Percentiles rank a stretch among this genome's conserved stretches.
Conservation (phyloP, 176 grass and related monocot genomes). For the Echinochloa phyllopogon region DNA sequence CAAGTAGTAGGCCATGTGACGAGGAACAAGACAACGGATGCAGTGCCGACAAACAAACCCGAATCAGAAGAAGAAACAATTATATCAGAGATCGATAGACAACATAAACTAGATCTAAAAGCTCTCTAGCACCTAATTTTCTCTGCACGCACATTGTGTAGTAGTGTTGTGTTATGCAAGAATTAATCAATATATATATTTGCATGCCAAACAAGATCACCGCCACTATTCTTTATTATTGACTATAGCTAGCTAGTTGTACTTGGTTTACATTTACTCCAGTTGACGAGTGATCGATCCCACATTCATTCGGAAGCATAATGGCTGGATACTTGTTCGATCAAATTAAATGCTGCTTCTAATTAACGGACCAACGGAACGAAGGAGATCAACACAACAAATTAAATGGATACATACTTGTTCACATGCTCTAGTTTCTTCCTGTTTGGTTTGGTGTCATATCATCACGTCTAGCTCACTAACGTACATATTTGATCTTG, state of each 20-base stretch:
- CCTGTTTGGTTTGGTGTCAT: neutral
- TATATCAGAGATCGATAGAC: neutral
- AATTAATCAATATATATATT: no score
- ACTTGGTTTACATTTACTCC: no score
- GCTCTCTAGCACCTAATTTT: constrained; percentile 33
- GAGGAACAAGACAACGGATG: neutral
- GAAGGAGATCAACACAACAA: neutral
- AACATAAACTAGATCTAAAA: neutral
- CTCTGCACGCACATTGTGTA: neutral
- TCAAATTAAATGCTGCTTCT: neutral
- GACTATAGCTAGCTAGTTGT: no score
- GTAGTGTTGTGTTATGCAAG: no score
- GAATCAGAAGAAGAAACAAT: neutral
- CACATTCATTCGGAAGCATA: no score
- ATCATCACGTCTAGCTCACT: no score
- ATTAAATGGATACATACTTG: neutral
- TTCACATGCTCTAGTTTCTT: neutral
- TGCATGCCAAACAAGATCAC: no score
- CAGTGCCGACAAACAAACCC: neutral
- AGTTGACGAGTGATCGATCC: no score
- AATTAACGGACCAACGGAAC: neutral
- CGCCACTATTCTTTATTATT: no score
- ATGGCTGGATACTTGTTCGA: no score
- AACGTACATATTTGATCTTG: no score
- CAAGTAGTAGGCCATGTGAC: neutral